Evolutionary conservation across 2,329 filamentous ascomycete species (phyloP), one percentile per base, ranked within the genome.

Genomic region (Neurospora sp.): DNA sequence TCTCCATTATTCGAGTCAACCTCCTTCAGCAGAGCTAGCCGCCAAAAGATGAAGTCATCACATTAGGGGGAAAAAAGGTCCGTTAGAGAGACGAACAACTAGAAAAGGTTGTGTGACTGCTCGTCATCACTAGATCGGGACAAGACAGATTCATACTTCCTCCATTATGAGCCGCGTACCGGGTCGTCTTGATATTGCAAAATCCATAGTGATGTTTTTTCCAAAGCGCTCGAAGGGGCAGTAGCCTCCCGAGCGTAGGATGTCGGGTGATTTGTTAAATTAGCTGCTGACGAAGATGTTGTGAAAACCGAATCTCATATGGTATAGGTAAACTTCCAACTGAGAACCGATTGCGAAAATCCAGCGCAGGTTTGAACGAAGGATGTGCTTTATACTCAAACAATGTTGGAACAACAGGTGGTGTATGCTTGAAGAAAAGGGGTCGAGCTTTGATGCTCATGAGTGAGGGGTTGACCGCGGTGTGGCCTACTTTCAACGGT

Each of bases 171-270:
- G 71, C 66, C 69, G 69, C 70, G 38, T 66, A 65, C 70, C 57
- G 71, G 73, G 72, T 70, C 70, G 71, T 62, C 69, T 71, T 57
- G 70, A 75, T 78, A 79, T 78, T 75, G 76, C 77, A 79, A 79
- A 77, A 79, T 77, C 74, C 71, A 76, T 80, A 80, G 79, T 69
- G 71, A 80, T 80, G 74, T 76, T 77, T 75, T 80, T 78, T 80
- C 79, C 79, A 80, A 81, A 74, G 78, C 77, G 76, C 78, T 77
- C 77, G 74, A 74, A 70, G 66, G 76, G 78, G 76, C 77, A 76
- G 78, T 79, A 79, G 78, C 78, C 78, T 75, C 74, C 74, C 77
- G 75, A 78, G 78, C 71, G 78, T 80, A 81, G 79, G 78, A 80
- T 80, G 77, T 78, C 75, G 78, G 74, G 74, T 77, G 74, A 78